Conservation (phyloP, 1,139 yeast species). For the Pichia cactophila region DNA sequence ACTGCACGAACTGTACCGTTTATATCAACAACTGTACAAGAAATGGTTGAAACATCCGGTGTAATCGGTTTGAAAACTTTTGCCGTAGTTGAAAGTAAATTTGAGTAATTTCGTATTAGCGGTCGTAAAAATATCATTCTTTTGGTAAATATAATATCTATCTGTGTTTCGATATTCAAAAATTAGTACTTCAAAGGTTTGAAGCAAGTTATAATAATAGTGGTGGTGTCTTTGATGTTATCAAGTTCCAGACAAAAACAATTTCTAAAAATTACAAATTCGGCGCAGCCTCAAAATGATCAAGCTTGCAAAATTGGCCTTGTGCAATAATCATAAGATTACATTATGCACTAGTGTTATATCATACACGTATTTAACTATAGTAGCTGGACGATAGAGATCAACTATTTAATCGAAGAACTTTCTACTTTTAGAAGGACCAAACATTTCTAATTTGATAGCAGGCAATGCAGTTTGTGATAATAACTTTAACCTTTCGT, state of each 20-base stretch:
- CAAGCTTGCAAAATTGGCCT: too few relatives aligned
- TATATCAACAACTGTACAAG: slow-evolving; percentile 55
- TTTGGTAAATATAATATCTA: too few relatives aligned
- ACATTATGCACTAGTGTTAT: neutral
- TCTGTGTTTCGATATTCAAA: too few relatives aligned
- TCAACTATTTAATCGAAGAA: slow-evolving; percentile 61
- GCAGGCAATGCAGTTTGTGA: slow-evolving; percentile 87
- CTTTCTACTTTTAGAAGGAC: slow-evolving; percentile 79
- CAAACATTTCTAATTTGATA: slow-evolving; percentile 83
- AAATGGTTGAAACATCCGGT: slow-evolving; percentile 23
- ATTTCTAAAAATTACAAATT: too few relatives aligned
- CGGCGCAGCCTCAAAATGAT: neutral
- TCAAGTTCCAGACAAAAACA: too few relatives aligned
- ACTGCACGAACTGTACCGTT: slow-evolving; percentile 51
- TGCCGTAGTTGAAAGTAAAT: slow-evolving; percentile 5
- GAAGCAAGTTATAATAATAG: too few relatives aligned
- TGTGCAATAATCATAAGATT: too few relatives aligned
- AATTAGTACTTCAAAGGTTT: too few relatives aligned
- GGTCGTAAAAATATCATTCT: slow-evolving; percentile 1
- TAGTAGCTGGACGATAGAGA: neutral
- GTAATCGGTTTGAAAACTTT: slow-evolving; percentile 13
- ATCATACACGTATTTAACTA: neutral
- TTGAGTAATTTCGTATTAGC: slow-evolving; percentile 1
- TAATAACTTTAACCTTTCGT: slow-evolving; percentile 81
- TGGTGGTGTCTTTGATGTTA: too few relatives aligned